Conservation (phyloP, 202 grass and related monocot genomes). For the Digitaria exilis region DNA sequence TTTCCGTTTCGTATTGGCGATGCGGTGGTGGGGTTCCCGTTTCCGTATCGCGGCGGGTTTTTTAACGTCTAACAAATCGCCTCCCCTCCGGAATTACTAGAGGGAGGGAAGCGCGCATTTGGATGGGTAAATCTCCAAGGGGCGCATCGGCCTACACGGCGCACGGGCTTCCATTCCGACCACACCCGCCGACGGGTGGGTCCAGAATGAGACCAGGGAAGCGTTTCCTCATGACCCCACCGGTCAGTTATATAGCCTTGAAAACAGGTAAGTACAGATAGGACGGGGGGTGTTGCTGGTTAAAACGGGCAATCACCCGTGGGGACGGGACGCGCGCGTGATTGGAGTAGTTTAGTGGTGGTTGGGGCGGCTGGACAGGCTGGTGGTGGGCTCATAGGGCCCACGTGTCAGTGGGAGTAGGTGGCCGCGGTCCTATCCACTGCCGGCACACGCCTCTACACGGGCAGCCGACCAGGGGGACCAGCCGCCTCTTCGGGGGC, state of each 20-base stretch:
- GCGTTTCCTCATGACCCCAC: neutral
- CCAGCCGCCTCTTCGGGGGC: neutral
- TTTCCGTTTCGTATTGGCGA: neutral
- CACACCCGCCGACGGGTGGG: conserved; percentile 23
- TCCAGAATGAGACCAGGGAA: neutral
- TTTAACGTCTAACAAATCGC: conserved; percentile 49
- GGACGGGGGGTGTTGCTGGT: neutral
- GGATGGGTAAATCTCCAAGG: conserved; percentile 26
- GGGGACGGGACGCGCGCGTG: conserved; percentile 15
- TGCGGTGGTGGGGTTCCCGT: neutral
- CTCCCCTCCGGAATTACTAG: conserved; percentile 9
- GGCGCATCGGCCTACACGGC: neutral
- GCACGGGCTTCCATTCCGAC: neutral
- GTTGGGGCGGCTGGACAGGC: conserved; percentile 40
- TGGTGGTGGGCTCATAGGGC: neutral
- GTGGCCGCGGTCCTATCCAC: neutral
- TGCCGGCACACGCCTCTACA: neutral
- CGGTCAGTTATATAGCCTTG: fast-evolving
- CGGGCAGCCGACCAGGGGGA: neutral
- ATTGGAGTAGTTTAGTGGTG: conserved; percentile 34
- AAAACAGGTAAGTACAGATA: neutral
- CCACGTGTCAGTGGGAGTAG: conserved; percentile 4
- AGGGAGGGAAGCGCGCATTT: neutral
- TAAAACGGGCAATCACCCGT: conserved; percentile 28
- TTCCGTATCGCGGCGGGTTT: conserved; percentile 31